Evolutionary conservation across 2,329 filamentous ascomycete species (phyloP), one percentile per base, ranked within the genome.

Genomic region (Pseudocercospora vitis): DNA sequence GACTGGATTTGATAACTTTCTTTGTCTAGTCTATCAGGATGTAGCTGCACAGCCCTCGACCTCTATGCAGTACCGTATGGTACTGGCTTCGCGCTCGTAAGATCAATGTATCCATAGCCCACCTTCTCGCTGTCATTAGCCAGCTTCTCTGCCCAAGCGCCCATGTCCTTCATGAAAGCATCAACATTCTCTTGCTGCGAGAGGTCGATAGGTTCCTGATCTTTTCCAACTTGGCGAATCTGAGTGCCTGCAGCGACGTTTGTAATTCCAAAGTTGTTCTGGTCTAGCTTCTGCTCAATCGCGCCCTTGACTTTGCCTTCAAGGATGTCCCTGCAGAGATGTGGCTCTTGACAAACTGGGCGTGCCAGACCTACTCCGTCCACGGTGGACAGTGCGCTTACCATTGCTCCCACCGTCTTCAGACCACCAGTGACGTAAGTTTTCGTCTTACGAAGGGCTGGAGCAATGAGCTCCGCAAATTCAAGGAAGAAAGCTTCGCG

Each of bases 341-440:
- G 68, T 0, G 75, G 75, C 61, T 85, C 81, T 60, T 81, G 77
- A 44, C 74, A 75, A 0, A 78, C 63, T 0, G 81, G 75, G 7
- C 81, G 74, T 0, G 72, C 84, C 16, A 87, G 70, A 0, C 83
- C 83, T 7, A 86, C 73, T 16, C 83, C 83, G 59, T 86, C 78
- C 3, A 86, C 79, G 0, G 75, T 75, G 11, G 19, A 21, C n/a
- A 86, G 71, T 0, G 81, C 82, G n/a, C 74, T 69, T 11, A 80
- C 77, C 82, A 86, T 85, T 2, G 77, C 83, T 16, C 69, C 71
- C 0, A 74, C 76, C 1, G 78, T 78, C 50, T 78, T 76, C 56
- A 86, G 70, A 0, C 82, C 83, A 16, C 83, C 83, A 0, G 81
- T 84, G 32, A 85, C 71, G 57, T 82, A 86, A 0, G 73, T 76